Percentiles rank a stretch among this genome's conserved stretches.
Evolutionary conservation across 495 filamentous ascomycete genomes (phyloP).

Genomic region (Trichoderma asperelloides): DNA sequence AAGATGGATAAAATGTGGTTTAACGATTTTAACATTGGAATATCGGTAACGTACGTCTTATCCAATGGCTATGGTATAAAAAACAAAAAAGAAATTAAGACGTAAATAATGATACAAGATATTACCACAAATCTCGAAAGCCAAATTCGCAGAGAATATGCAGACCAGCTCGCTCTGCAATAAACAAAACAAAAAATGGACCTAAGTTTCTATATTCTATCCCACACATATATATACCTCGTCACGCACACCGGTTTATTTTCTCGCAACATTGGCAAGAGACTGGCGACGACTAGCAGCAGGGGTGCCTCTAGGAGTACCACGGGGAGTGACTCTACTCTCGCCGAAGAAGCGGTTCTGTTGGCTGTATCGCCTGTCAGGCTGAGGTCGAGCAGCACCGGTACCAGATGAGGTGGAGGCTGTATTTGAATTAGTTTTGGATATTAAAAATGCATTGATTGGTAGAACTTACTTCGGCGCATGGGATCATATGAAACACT

Average conservation of each 20-base stretch:
- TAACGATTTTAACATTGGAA: no score
- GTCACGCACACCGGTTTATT: not conserved
- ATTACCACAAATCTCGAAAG: not conserved
- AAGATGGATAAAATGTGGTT: no score
- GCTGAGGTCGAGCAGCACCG: not conserved
- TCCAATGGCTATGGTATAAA: not conserved
- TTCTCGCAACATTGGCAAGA: not conserved
- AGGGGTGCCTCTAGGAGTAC: slow-evolving; percentile 6
- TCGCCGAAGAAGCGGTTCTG: slow-evolving; percentile 9
- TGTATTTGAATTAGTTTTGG: not conserved
- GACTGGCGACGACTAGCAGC: not conserved
- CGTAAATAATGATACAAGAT: not conserved
- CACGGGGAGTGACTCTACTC: slow-evolving; percentile 5
- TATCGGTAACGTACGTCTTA: not conserved
- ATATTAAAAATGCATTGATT: not conserved
- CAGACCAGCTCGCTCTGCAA: not conserved
- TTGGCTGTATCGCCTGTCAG: slow-evolving; percentile 3
- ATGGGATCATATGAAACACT: slow-evolving; percentile 1
- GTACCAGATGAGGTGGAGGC: not conserved
- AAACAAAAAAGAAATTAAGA: not conserved
- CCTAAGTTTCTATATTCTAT: not conserved
- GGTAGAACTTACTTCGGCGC: not conserved
- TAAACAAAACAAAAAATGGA: not conserved
- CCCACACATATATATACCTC: not conserved
- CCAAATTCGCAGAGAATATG: not conserved